Evolutionary conservation across 306 rosid species (phyloP), one percentile per base, ranked within the genome.

Genomic region (Quercus dentata): DNA sequence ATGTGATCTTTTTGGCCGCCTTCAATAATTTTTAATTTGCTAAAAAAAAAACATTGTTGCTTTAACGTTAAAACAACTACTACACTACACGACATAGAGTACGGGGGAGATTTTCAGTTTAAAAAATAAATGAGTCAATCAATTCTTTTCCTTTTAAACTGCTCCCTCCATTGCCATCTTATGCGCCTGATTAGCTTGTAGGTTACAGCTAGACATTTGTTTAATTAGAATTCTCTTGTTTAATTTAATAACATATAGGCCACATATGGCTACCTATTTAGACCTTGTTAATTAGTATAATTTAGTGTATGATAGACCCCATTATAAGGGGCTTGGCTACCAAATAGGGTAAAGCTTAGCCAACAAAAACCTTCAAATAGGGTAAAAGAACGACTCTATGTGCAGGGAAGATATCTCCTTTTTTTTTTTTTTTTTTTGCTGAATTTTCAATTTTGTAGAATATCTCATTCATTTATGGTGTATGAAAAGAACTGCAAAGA

Each of bases 131-230:
- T 77, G 79, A 76, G 87, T 81, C 83, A 44, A 68, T 91, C 87
- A 86, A 65, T 61, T 69, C 74, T 76, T 78, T 86, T 87, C 93
- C 89, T 80, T 89, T 87, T 79, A 54, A 89, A 84, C 91, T 87
- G 82, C 91, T 82, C 91, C 81, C 77, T 75, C 69, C 6, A 73
- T 73, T 56, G 21, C 17, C 30, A 38, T 76, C 62, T 75, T 6
- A 71, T 67, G 77, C 57, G 31, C 82, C 61, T 74, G 61, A 56
- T 83, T 73, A 33, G 70, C 76, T 44, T 49, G 31, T 64, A 69
- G 35, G 77, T 74, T 61, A 79, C 68, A 79, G 68, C 74, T 54
- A 86, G 71, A 70, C 76, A 70, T 78, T 21, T 64, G n/a, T 75
- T 51, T 78, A 78, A 78, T 83, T 83, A 71, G 79, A 75, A 74